These are phyloP conservation scores for Debaryomyces fabryi DNA, from an alignment of 1,139 yeast genomes.

Conservation along the genomic window DNA sequence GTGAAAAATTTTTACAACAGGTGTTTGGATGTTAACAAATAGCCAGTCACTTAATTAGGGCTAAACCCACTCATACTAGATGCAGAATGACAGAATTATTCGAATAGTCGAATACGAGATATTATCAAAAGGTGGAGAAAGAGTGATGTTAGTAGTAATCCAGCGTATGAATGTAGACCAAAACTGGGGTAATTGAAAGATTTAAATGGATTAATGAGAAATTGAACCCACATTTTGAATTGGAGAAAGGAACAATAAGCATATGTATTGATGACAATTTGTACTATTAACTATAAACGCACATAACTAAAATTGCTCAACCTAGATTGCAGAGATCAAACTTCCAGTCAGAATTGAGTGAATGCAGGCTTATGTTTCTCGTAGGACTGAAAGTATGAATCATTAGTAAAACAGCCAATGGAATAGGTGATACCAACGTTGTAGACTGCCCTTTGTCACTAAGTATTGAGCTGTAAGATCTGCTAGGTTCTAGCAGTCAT, in stretches of 20 bases:
- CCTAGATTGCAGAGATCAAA: background rate
- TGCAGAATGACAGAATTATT: background rate
- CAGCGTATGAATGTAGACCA: background rate
- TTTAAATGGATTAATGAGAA: background rate
- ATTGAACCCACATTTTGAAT: background rate
- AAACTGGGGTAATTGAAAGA: background rate
- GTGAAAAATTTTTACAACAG: background rate
- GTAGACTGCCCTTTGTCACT: background rate
- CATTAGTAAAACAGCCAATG: background rate
- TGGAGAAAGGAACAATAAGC: slow-evolving; percentile 4
- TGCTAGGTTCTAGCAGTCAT: background rate
- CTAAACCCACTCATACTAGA: background rate
- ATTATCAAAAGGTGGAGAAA: background rate
- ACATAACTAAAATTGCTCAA: background rate
- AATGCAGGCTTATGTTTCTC: background rate
- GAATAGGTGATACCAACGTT: background rate
- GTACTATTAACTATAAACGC: slow-evolving; percentile 3
- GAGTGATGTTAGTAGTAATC: background rate
- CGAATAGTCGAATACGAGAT: background rate
- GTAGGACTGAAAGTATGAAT: background rate
- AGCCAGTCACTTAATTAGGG: background rate
- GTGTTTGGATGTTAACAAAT: slow-evolving; percentile 3
- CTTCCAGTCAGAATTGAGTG: background rate
- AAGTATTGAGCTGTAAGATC: background rate
- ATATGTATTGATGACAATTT: slow-evolving; percentile 3